Evolutionary conservation across 768 basidiomycete species (phyloP).

Genomic region (Hygrophoropsis aurantiaca): DNA sequence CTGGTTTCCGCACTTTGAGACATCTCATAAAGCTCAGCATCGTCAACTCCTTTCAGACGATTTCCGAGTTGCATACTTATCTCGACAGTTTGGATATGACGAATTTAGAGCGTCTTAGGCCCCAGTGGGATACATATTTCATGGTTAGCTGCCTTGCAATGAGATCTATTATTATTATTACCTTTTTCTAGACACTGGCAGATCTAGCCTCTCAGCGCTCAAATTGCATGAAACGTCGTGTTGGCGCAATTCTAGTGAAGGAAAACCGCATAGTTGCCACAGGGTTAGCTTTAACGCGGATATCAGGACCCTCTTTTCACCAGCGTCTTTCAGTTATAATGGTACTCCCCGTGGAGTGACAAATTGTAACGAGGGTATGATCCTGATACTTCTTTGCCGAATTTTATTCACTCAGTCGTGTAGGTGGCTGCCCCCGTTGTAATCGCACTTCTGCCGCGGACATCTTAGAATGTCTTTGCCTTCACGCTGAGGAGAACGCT

Average conservation of each 20-base stretch:
- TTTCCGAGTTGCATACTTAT: slow-evolving; percentile 56
- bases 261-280: slow-evolving; percentile 78
- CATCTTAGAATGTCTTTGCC: slow-evolving; percentile 82
- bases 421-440: slow-evolving; percentile 88
- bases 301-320: background rate
- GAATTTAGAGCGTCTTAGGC: slow-evolving; percentile 75
- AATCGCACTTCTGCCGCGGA: slow-evolving; percentile 49
- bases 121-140: slow-evolving; percentile 95
- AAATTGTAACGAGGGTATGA: slow-evolving; percentile 66
- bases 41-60: slow-evolving; percentile 58
- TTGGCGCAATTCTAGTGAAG: slow-evolving; percentile 90
- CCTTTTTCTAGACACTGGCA: slow-evolving; percentile 67
- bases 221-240: slow-evolving; percentile 96
- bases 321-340: slow-evolving; percentile 68
- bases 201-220: slow-evolving; percentile 86
- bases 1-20: slow-evolving; percentile 21
- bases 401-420: slow-evolving; percentile 54
- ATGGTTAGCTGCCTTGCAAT: slow-evolving; percentile 58
- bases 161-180: slow-evolving; percentile 6
- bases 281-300: slow-evolving; percentile 47
- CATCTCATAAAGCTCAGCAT: slow-evolving; percentile 62
- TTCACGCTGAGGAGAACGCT: slow-evolving; percentile 99
- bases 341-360: slow-evolving; percentile 88
- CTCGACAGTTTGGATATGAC: slow-evolving; percentile 69
- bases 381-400: background rate